Conservation (phyloP, 805 yeast species). For the Kazachstania taianensis region DNA sequence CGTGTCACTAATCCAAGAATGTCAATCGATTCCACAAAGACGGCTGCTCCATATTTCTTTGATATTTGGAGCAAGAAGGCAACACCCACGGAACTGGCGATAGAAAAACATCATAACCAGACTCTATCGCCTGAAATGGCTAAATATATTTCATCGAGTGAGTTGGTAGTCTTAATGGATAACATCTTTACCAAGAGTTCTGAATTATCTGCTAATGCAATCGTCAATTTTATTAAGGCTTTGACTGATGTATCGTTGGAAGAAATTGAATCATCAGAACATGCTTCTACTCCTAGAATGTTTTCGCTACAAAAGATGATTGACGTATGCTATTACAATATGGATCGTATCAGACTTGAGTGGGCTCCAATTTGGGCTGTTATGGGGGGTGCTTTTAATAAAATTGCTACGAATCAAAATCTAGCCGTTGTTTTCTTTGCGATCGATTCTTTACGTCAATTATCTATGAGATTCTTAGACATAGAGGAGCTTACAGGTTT, state of each 20-base stretch:
- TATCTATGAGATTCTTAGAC: conserved; percentile 84
- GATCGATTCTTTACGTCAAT: conserved; percentile 84
- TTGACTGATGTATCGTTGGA: conserved; percentile 78
- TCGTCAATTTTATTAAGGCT: conserved; percentile 78
- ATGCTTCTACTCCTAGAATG: conserved; percentile 74
- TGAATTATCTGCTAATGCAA: conserved; percentile 69
- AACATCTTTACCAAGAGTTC: conserved; percentile 78
- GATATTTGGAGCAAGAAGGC: conserved; percentile 46
- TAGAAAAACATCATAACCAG: conserved; percentile 62
- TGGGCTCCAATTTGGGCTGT: conserved; percentile 95
- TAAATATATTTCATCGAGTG: conserved; percentile 49
- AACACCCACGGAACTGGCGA: conserved; percentile 57
- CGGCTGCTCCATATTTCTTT: conserved; percentile 37
- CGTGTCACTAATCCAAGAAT: conserved; percentile 45
- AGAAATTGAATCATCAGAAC: conserved; percentile 83
- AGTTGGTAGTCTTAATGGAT: conserved; percentile 72
- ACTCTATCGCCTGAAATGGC: conserved; percentile 51
- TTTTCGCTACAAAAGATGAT: conserved; percentile 92
- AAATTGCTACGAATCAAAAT: conserved; percentile 73
- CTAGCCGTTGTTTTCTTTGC: conserved; percentile 78
- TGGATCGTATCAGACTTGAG: conserved; percentile 90
- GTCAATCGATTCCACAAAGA: conserved; percentile 44
- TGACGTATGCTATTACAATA: conserved; percentile 94
- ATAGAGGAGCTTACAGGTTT: conserved; percentile 92
- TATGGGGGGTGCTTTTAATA: conserved; percentile 82